A percentile compares a stretch with the other conserved stretches of the same genome.
phyloP scores from a whole-genome alignment of 176 grass and related monocot species.

The Musa schizocarpa region DNA sequence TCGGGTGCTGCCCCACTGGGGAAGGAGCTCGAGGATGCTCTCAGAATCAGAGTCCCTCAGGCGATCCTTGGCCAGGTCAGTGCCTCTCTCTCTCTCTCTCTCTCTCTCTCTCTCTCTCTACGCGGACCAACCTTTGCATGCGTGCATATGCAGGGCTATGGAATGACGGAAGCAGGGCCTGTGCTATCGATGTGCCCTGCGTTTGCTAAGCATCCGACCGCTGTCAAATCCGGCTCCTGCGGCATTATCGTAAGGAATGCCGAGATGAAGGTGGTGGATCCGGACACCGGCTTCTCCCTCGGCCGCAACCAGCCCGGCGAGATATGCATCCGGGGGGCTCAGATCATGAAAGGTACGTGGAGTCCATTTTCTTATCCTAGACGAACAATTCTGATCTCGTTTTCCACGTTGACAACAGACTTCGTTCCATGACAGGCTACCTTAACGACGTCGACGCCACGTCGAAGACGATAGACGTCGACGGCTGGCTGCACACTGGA shows the following conservation, averaged over 20 bases:
- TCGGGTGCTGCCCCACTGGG: slow-evolving; percentile 32
- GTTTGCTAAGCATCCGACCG: slow-evolving; percentile 67
- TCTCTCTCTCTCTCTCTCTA: neutral
- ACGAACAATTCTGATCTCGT: neutral
- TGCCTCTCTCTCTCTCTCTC: neutral
- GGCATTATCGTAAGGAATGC: slow-evolving; percentile 84
- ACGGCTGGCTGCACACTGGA: slow-evolving; percentile 88
- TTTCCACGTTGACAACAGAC: too few relatives aligned
- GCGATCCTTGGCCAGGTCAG: slow-evolving; percentile 35
- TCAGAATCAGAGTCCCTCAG: slow-evolving; percentile 23
- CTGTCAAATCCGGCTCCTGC: slow-evolving; percentile 63
- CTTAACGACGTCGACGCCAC: slow-evolving; percentile 71
- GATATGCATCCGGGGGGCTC: slow-evolving; percentile 91
- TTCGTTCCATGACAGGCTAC: slow-evolving; percentile 32
- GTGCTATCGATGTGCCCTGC: slow-evolving; percentile 89
- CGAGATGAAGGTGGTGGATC: slow-evolving; percentile 77
- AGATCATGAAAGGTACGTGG: slow-evolving; percentile 83
- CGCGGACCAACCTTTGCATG: neutral
- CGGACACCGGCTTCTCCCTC: slow-evolving; percentile 65
- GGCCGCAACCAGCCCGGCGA: slow-evolving; percentile 64
- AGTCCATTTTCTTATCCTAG: neutral
- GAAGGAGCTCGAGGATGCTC: slow-evolving; percentile 35
- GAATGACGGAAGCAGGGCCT: slow-evolving; percentile 94
- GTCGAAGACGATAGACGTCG: slow-evolving; percentile 52
- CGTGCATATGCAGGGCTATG: slow-evolving; percentile 47